These are phyloP conservation scores for Claviceps quebecensis DNA, from an alignment of 2,329 filamentous ascomycete genomes.

Conservation along the genomic window DNA sequence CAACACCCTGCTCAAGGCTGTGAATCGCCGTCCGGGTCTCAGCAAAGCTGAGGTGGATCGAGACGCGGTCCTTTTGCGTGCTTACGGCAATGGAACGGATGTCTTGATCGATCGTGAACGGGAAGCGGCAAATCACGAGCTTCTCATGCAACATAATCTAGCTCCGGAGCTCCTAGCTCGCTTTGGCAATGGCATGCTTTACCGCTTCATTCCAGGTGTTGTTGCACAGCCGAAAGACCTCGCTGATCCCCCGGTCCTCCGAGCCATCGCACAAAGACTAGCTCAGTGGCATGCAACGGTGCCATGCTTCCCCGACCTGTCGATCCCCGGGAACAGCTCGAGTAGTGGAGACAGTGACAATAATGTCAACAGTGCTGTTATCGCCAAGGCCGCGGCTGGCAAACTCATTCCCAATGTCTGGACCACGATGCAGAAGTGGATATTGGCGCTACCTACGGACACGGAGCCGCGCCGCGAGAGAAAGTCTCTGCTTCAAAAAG, in stretches of 20 bases:
- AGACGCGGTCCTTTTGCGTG: slow-evolving; percentile 77
- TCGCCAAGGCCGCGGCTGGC: slow-evolving; percentile 42
- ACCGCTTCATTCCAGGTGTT: slow-evolving; percentile 73
- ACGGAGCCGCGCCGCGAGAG: slow-evolving; percentile 56
- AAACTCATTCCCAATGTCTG: slow-evolving; percentile 77
- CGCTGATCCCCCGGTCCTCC: slow-evolving; percentile 59
- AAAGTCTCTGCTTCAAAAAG: slow-evolving; percentile 54
- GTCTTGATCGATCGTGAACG: slow-evolving; percentile 91
- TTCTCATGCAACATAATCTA: slow-evolving; percentile 69
- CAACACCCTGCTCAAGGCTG: slow-evolving; percentile 75
- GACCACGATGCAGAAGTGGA: slow-evolving; percentile 95
- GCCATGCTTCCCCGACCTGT: slow-evolving; percentile 35
- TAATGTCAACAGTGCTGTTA: slow-evolving; percentile 17
- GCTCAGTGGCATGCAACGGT: slow-evolving; percentile 84
- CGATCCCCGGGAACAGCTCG: slow-evolving; percentile 18
- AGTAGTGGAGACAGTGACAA: slow-evolving; percentile 20
- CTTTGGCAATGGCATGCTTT: slow-evolving; percentile 92
- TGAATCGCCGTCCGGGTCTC: slow-evolving; percentile 52
- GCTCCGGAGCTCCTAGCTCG: slow-evolving; percentile 79
- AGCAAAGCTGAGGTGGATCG: slow-evolving; percentile 62
- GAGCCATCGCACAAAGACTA: slow-evolving; percentile 68
- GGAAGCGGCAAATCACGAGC: slow-evolving; percentile 65
- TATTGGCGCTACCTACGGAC: slow-evolving; percentile 62
- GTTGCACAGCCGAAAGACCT: slow-evolving; percentile 73
- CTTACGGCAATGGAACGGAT: slow-evolving; percentile 89